Base-by-base conservation (phyloP, 441 rosid genomes). In the Kokia cookei region DNA sequence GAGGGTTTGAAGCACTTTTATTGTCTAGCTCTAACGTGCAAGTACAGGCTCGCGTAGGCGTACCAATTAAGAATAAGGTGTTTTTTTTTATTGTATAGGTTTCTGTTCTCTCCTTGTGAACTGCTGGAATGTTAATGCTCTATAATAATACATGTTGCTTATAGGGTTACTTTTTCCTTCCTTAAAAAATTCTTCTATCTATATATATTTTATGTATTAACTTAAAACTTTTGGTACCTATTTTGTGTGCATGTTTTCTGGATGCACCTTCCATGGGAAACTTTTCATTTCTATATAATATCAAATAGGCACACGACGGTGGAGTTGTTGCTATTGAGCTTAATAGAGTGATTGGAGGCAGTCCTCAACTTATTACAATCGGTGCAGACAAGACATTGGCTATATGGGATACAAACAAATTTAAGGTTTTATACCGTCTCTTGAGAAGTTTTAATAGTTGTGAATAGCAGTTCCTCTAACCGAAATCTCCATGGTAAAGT, bases 371-470 rank as follows among this genome's bases (percentile, higher is more conserved):
- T 73, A 88, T 95, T 79, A 93, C 98, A 53, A 91, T 96, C 78
- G 99, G 99, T 79, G 97, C 97, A 70, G 99, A 96, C 81, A 96
- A 96, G 88, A 87, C 97, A 53, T 82, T 96, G 82, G 97, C 96
- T 76, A 93, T 93, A 86, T 96, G 99, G 99, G 99, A 96, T 80
- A 96, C 98, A 47, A 86, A 91, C 79, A 89, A 98, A 72, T 96
- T 92, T 79, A 96, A 96, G 99, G 99, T 94, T 78, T 59, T 68
- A 45, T 76, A 75, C 72, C n/a, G 42, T 68, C 65, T 72, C 63
- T 74, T 50, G 27, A 15, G 19, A 62, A 75, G 54, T 45, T 47
- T 47, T 48, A 47, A 10, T 42, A 61, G 55, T 27, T 65, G 1
- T 69, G 40, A 57, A 58, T 69, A 55, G 14, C 37, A 59, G 10